Conservation (phyloP, 1,284 basidiomycete species). For the Jaminaea rosea region DNA sequence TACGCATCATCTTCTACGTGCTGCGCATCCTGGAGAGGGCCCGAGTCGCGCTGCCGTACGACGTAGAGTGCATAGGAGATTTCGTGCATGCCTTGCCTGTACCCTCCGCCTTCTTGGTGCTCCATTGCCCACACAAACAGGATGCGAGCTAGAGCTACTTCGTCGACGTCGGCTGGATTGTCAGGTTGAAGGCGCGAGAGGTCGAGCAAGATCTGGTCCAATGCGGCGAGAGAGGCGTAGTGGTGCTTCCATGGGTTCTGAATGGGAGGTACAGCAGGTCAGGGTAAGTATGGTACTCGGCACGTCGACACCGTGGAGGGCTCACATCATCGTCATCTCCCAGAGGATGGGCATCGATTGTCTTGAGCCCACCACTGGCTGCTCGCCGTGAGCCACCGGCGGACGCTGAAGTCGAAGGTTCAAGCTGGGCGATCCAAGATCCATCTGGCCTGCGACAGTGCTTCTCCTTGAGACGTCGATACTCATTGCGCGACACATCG, state of each 20-base stretch:
- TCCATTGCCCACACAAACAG: conserved; percentile 37
- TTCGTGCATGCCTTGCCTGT: conserved; percentile 47
- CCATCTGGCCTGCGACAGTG: too few species aligned
- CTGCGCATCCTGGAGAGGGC: conserved; percentile 4
- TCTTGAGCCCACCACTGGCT: too few species aligned
- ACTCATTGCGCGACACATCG: too few species aligned
- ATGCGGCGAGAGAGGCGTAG: conserved; percentile 20
- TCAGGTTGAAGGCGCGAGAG: conserved; percentile 35
- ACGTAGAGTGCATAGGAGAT: conserved; percentile 35
- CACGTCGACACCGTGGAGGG: neutral
- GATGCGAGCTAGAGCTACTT: conserved; percentile 6
- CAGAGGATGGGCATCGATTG: too few species aligned
- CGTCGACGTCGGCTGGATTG: conserved; percentile 6
- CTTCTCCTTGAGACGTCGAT: too few species aligned
- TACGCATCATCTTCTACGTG: conserved; percentile 33
- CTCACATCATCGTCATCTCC: conserved; percentile 22
- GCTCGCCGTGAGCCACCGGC: too few species aligned
- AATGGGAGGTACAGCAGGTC: neutral
- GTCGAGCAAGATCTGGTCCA: conserved; percentile 26
- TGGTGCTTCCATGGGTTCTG: conserved; percentile 32
- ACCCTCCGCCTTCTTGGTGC: conserved; percentile 31
- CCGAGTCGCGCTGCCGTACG: conserved; percentile 13
- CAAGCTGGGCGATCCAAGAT: too few species aligned
- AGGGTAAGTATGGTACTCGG: too few species aligned
- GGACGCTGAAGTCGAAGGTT: too few species aligned